Evolutionary conservation across 352 stramenopile species (phyloP).

Genomic region (Phytophthora cryptogea): DNA sequence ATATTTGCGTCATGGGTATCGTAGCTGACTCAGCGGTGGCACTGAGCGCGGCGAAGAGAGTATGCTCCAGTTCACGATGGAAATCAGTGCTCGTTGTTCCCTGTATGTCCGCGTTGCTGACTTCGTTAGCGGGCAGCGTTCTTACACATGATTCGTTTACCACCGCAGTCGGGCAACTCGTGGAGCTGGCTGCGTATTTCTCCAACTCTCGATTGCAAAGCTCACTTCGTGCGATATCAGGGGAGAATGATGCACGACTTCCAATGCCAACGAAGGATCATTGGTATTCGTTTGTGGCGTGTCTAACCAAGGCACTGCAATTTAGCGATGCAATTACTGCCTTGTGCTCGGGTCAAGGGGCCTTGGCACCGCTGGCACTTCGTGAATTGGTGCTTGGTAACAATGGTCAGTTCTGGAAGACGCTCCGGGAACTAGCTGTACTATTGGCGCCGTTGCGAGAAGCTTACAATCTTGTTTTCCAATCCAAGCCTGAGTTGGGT

Average conservation of each 20-base stretch:
- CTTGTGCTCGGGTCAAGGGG: constrained; percentile 44
- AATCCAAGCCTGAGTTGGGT: constrained; percentile 24
- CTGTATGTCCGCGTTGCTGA: constrained; percentile 62
- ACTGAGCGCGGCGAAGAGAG: constrained; percentile 57
- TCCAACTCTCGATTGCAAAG: constrained; percentile 51
- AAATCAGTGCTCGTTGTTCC: constrained; percentile 66
- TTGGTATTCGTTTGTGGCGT: constrained; percentile 70
- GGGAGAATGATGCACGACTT: constrained; percentile 47
- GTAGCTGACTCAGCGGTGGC: constrained; percentile 69
- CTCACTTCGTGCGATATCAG: constrained; percentile 41
- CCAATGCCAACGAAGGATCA: constrained; percentile 59
- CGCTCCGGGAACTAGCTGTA: constrained; percentile 39
- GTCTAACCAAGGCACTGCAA: constrained; percentile 49
- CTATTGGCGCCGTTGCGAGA: constrained; percentile 66
- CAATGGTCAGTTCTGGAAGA: constrained; percentile 53
- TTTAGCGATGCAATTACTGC: constrained; percentile 61
- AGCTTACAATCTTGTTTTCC: constrained; percentile 65
- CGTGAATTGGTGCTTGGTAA: constrained; percentile 60
- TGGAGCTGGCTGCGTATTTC: constrained; percentile 71
- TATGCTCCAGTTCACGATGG: constrained; percentile 45
- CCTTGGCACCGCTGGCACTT: constrained; percentile 45
- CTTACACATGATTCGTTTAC: constrained; percentile 59
- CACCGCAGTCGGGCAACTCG: constrained; percentile 53
- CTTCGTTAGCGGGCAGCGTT: constrained; percentile 55
- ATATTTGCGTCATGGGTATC: constrained; percentile 76